Evolutionary conservation across 2,329 filamentous ascomycete species (phyloP).

Genomic region (Alternaria atra): DNA sequence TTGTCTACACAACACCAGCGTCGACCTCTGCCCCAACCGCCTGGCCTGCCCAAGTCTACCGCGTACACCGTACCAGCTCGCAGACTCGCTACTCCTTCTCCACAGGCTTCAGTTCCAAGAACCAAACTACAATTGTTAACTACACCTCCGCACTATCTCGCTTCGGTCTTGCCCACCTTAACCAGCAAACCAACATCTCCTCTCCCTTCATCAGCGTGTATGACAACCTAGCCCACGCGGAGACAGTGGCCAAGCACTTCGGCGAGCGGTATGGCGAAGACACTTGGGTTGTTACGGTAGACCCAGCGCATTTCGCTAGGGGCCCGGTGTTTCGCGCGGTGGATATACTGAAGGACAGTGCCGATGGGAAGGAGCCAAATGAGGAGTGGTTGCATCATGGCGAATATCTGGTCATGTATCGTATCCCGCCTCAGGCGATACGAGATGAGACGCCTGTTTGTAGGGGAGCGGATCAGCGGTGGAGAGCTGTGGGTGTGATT

Average conservation of each 20-base stretch:
- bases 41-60: conserved; percentile 43
- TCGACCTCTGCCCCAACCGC: conserved; percentile 26
- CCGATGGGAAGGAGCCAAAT: conserved; percentile 7
- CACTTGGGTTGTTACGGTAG: conserved; percentile 38
- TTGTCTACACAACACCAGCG: neutral
- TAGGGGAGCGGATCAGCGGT: conserved; percentile 25
- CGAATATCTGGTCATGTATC: conserved; percentile 49
- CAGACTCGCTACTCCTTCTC: conserved; percentile 45
- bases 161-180: conserved; percentile 43
- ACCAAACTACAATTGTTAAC: conserved; percentile 47
- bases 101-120: conserved; percentile 45
- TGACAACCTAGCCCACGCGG: conserved; percentile 37
- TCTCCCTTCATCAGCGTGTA: conserved; percentile 49
- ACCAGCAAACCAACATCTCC: conserved; percentile 47
- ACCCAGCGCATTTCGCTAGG: conserved; percentile 41
- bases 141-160: conserved; percentile 31
- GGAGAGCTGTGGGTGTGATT: conserved; percentile 34
- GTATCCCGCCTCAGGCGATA: conserved; percentile 45
- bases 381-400: conserved; percentile 42
- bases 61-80: conserved; percentile 37
- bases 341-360: conserved; percentile 35
- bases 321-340: conserved; percentile 46
- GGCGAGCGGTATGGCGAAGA: conserved; percentile 33
- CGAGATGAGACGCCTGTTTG: conserved; percentile 39
- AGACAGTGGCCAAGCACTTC: conserved; percentile 36